Evolutionary conservation across 352 stramenopile genomes (phyloP), one percentile per base, ranked within the genome.

Genomic region (Blastocystis sp.): DNA sequence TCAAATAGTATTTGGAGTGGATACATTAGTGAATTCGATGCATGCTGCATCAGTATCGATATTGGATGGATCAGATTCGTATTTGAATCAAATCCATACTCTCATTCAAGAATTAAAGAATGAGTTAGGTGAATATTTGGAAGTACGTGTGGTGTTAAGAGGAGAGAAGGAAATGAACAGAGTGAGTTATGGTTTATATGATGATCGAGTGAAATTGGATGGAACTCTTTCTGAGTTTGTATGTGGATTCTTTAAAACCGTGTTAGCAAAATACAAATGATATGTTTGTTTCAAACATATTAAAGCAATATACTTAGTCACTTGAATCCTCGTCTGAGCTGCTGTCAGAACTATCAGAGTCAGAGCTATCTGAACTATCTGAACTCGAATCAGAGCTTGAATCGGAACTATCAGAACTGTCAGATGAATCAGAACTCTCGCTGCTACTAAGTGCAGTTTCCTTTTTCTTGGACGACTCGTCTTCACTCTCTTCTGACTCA

Each of bases 281-380:
- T 43, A 4, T 80, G 37, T 80, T 59, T 80, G 43, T 80, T 80
- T 37, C 65, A 80, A 80, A 80, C 39, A 80, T 4, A 39, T 27
- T 5, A 61, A 78, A 29, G 21, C 29, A 51, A 42, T 14, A 29
- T 14, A 42, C 37, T 49, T 29, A 73, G 6, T 29, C 43, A 12
- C n/a, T 63, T 69, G 19, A 7, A 3, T 61, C 54, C 3, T 61
- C 54, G 2, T 32, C 27, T 32, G 54, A 61, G 12, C 54, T 61
- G 54, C 54, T 61, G 37, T 69, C 59, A 24, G 59, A 69, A 39
- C 14, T 14, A 24, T 69, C 59, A 29, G 59, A 69, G 54, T 61
- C 42, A 19, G 59, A 69, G 42, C 12, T 39, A 39, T 43, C 32
- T 39, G 24, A 46, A 32, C 59, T 69, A 12, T 69, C 56, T 35